Percentiles rank a stretch among this genome's conserved stretches.
phyloP scores from a whole-genome alignment of 75 land plant species.

The Sequoia sempervirens region DNA sequence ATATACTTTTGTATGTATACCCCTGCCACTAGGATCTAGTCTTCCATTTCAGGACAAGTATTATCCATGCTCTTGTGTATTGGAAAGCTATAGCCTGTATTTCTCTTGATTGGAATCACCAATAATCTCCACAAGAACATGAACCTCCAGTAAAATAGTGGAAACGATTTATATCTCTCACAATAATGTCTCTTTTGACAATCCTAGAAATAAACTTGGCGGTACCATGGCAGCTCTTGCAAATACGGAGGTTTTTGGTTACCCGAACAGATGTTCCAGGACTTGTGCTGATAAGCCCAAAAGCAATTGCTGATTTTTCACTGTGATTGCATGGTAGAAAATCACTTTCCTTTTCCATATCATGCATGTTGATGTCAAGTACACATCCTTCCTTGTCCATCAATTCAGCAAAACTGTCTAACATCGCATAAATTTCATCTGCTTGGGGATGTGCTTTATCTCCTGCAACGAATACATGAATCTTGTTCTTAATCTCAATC shows the following conservation, averaged over 20 bases:
- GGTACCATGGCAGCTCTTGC: constrained; percentile 6
- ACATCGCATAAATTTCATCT: constrained; percentile 10
- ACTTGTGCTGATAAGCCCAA: constrained; percentile 12
- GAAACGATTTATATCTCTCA: constrained; percentile 11
- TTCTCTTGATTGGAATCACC: not conserved
- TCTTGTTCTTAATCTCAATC: constrained; percentile 21
- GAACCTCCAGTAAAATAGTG: constrained; percentile 8
- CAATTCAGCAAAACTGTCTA: not conserved
- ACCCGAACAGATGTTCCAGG: constrained; percentile 10
- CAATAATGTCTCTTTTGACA: constrained; percentile 4
- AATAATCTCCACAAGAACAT: constrained; percentile 17
- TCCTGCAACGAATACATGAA: constrained; percentile 26
- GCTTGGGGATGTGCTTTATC: constrained; percentile 25
- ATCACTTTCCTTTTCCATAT: not conserved
- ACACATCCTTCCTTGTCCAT: not conserved
- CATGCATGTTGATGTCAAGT: not conserved
- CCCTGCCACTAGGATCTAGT: not conserved
- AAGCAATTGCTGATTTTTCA: constrained; percentile 13
- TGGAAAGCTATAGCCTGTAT: not conserved
- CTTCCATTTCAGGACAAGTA: not conserved
- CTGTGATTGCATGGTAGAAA: constrained; percentile 6
- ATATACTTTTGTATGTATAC: not conserved
- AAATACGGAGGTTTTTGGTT: constrained; percentile 11
- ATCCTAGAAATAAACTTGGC: constrained; percentile 8
- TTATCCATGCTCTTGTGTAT: not conserved